phyloP scores from a whole-genome alignment of 140 eudicot genomes.

The Artemisia princeps region DNA sequence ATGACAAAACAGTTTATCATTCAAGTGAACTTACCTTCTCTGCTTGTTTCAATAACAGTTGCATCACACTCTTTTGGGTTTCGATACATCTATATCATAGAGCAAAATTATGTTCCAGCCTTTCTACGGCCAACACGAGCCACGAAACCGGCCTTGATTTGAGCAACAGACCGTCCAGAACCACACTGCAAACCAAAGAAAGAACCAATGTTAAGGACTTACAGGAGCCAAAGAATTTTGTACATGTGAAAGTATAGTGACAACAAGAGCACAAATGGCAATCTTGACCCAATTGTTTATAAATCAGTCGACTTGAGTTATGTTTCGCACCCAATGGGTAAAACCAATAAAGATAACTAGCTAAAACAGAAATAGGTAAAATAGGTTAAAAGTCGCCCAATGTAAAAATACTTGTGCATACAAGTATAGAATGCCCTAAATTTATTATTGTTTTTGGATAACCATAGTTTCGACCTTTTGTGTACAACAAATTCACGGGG shows the following conservation, averaged over 20 bases:
- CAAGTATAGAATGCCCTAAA: too few relatives aligned
- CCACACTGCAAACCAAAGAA: constrained; percentile 51
- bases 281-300: too few relatives aligned
- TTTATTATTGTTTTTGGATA: too few relatives aligned
- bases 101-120: constrained; percentile 56
- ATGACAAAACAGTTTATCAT: constrained; percentile 21
- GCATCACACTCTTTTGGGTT: neutral
- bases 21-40: neutral
- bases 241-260: too few relatives aligned
- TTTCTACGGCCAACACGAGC: constrained; percentile 90
- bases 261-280: too few relatives aligned
- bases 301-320: neutral
- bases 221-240: too few relatives aligned
- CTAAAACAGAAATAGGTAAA: neutral
- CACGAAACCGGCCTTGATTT: constrained; percentile 75
- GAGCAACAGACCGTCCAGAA: constrained; percentile 79
- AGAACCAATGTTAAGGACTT: too few relatives aligned
- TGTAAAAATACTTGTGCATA: neutral
- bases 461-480: too few relatives aligned
- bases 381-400: neutral
- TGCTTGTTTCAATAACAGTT: neutral
- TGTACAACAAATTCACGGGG: too few relatives aligned
- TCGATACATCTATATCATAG: neutral
- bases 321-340: neutral
- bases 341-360: neutral